phyloP scores from a whole-genome alignment of 225 moss, liverwort and hornwort species.

The Physcomitrellopsis africana region DNA sequence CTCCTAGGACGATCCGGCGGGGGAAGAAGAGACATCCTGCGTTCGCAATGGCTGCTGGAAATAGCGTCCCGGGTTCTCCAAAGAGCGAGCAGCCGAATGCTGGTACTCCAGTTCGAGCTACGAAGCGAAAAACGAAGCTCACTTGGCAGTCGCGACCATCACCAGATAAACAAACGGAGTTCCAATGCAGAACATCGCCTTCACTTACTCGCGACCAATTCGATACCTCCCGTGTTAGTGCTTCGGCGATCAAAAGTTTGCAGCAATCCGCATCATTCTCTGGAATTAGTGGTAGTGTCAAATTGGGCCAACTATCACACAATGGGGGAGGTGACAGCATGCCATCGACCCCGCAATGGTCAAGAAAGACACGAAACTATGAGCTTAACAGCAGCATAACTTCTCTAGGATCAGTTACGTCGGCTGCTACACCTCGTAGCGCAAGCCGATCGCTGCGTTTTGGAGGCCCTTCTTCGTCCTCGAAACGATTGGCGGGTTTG shows the following conservation, averaged over 20 bases:
- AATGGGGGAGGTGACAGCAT: constrained; percentile 46
- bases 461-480: constrained; percentile 39
- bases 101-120: constrained; percentile 39
- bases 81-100: constrained; percentile 32
- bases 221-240: constrained; percentile 32
- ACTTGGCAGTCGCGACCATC: constrained; percentile 56
- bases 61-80: constrained; percentile 2
- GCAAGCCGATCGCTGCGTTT: constrained; percentile 62
- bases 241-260: constrained; percentile 35
- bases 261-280: constrained; percentile 58
- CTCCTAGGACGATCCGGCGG: constrained; percentile 41
- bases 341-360: constrained; percentile 47
- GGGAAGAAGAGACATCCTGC: constrained; percentile 48
- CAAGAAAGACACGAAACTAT: constrained; percentile 45
- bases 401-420: constrained; percentile 55
- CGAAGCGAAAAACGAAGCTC: constrained; percentile 56
- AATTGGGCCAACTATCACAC: constrained; percentile 31
- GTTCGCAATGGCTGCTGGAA: constrained; percentile 27
- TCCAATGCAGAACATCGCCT: constrained; percentile 45
- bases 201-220: constrained; percentile 37
- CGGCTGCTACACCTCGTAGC: constrained; percentile 65
- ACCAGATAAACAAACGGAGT: constrained; percentile 37
- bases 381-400: constrained; percentile 53
- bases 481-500: constrained; percentile 46
- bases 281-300: constrained; percentile 35